These are phyloP conservation scores for Pezicula radicicola DNA, from an alignment of 2,329 filamentous ascomycete species.

Conservation along the genomic window DNA sequence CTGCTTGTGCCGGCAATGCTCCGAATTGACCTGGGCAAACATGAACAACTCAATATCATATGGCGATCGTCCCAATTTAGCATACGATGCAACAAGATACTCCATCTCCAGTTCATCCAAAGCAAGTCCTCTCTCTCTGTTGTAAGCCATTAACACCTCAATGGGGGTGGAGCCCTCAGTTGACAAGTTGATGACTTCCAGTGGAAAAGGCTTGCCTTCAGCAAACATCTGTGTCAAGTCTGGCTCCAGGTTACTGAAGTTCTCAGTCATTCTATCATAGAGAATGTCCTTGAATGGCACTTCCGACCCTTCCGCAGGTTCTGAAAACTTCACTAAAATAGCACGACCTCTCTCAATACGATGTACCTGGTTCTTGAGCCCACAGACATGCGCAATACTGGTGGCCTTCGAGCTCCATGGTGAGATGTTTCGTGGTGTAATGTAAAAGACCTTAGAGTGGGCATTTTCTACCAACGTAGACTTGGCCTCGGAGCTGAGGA, in stretches of 20 bases:
- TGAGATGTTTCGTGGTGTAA: conserved; percentile 82
- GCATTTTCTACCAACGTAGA: conserved; percentile 6
- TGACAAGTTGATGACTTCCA: conserved; percentile 75
- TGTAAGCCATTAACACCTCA: conserved; percentile 76
- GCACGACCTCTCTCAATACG: conserved; percentile 86
- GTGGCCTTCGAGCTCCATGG: conserved; percentile 98
- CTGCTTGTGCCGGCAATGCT: conserved; percentile 79
- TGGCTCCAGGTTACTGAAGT: conserved; percentile 64
- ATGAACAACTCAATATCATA: conserved; percentile 93
- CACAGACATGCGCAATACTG: conserved; percentile 89
- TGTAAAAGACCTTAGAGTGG: conserved; percentile 43
- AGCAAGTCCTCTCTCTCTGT: conserved; percentile 78
- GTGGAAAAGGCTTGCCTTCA: conserved; percentile 56
- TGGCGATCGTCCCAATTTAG: conserved; percentile 58
- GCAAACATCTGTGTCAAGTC: conserved; percentile 76
- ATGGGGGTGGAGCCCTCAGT: conserved; percentile 62
- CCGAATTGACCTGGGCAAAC: conserved; percentile 99
- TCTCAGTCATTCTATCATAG: conserved; percentile 95
- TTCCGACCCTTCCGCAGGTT: conserved; percentile 37
- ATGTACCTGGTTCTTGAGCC: conserved; percentile 64
- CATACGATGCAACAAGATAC: conserved; percentile 85
- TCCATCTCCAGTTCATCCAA: conserved; percentile 88
- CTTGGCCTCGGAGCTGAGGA: conserved; percentile 1
- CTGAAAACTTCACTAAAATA: conserved; percentile 65
- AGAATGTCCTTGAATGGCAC: conserved; percentile 67